Percentiles rank a stretch among this genome's conserved stretches.
Conservation (phyloP, 768 basidiomycete genomes). For the Boletales sp. region DNA sequence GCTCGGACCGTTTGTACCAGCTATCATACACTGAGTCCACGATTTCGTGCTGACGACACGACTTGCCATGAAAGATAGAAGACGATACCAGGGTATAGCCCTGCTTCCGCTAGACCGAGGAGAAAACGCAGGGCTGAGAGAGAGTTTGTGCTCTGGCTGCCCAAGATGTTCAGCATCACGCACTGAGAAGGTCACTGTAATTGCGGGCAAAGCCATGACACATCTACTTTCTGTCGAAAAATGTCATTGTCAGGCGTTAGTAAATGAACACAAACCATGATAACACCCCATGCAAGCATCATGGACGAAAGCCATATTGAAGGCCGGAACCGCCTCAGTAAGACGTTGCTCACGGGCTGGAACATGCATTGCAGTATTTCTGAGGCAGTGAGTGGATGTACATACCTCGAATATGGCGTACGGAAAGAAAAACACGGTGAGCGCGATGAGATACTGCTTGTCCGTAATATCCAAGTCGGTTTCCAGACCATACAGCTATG, state of each 20-base stretch:
- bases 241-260: neutral
- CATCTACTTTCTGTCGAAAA: conserved; percentile 35
- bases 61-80: conserved; percentile 59
- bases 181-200: conserved; percentile 61
- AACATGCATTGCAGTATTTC: neutral
- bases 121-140: conserved; percentile 53
- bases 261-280: conserved; percentile 33
- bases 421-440: conserved; percentile 76
- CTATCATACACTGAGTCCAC: conserved; percentile 28
- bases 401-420: conserved; percentile 67
- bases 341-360: conserved; percentile 61
- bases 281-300: conserved; percentile 39
- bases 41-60: neutral
- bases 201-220: conserved; percentile 60
- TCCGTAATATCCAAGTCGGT: conserved; percentile 56
- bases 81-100: conserved; percentile 51
- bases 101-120: conserved; percentile 53
- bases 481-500: conserved; percentile 57
- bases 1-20: conserved; percentile 80
- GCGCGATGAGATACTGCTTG: conserved; percentile 61
- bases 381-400: neutral
- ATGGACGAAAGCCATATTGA: conserved; percentile 58
- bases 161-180: conserved; percentile 13
- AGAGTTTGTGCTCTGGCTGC: neutral
- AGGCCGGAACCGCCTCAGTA: conserved; percentile 56